phyloP scores from a whole-genome alignment of 306 rosid species.

The Vigna unguiculata region DNA sequence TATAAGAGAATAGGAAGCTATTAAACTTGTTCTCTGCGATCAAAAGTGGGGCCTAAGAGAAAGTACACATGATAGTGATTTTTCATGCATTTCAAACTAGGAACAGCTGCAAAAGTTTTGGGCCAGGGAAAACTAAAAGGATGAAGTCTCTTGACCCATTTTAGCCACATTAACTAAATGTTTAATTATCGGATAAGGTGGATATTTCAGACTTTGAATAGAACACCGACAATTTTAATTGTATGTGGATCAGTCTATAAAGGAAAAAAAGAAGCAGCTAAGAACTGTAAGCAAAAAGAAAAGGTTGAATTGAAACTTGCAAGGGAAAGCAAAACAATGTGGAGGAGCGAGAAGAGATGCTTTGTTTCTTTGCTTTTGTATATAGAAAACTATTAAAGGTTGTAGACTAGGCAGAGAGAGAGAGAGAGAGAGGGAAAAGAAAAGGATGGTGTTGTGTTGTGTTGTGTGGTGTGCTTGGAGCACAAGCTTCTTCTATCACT shows the following conservation, averaged over 20 bases:
- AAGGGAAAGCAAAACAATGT: conserved; percentile 68
- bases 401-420: conserved; percentile 32
- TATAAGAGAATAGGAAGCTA: neutral
- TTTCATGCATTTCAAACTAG: conserved; percentile 49
- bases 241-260: conserved; percentile 41
- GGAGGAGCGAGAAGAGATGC: conserved; percentile 61
- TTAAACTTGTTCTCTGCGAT: conserved; percentile 18
- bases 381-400: conserved; percentile 46
- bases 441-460: conserved; percentile 14
- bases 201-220: conserved; percentile 71
- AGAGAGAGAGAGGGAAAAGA: conserved; percentile 35
- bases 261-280: conserved; percentile 51
- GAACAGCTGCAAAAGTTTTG: conserved; percentile 41
- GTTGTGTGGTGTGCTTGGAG: conserved; percentile 58
- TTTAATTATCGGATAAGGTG: conserved; percentile 38
- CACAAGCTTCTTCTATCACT: conserved; percentile 65
- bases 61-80: conserved; percentile 44
- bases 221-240: conserved; percentile 59
- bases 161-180: conserved; percentile 55
- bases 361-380: conserved; percentile 71
- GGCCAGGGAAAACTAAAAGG: conserved; percentile 52
- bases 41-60: conserved; percentile 38
- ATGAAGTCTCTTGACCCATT: conserved; percentile 45
- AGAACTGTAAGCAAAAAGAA: conserved; percentile 68
- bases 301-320: conserved; percentile 76